phyloP scores from a whole-genome alignment of 2,329 filamentous ascomycete species.

The Sclerotinia glacialis region DNA sequence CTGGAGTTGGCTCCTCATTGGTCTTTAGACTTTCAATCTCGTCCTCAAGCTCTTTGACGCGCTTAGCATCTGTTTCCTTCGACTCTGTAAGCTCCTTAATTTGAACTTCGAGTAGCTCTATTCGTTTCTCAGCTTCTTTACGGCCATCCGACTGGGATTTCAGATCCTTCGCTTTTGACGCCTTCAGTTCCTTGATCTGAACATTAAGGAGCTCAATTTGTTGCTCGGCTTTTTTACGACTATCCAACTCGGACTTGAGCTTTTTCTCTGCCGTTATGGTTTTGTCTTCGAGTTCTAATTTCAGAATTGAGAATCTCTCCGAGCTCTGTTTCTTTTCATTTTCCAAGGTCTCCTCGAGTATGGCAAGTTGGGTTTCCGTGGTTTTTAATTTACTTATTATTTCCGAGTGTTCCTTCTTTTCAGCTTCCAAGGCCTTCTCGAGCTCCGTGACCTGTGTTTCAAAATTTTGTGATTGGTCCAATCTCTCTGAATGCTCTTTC shows the following conservation, averaged over 20 bases:
- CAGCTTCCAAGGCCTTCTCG: constrained; percentile 29
- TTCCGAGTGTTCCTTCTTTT: constrained; percentile 27
- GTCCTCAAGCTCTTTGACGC: constrained; percentile 32
- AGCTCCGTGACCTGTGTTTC: constrained; percentile 32
- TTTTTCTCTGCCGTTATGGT: constrained; percentile 25
- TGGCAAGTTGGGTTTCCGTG: constrained; percentile 28
- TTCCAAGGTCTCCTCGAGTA: constrained; percentile 27
- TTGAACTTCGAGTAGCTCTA: constrained; percentile 28
- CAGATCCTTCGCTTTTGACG: constrained; percentile 26
- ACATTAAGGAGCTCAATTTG: constrained; percentile 26
- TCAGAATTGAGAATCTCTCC: constrained; percentile 30
- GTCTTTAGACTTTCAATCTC: constrained; percentile 29
- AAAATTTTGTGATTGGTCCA: constrained; percentile 29
- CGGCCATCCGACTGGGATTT: constrained; percentile 28
- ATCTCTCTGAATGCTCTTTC: constrained; percentile 19
- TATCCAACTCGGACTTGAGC: constrained; percentile 28
- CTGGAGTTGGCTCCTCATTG: constrained; percentile 23
- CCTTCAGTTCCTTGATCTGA: constrained; percentile 33
- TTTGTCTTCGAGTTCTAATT: constrained; percentile 28
- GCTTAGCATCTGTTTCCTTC: constrained; percentile 27
- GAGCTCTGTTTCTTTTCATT: constrained; percentile 25
- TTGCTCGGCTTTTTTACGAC: constrained; percentile 29
- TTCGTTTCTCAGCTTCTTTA: constrained; percentile 28
- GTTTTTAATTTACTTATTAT: constrained; percentile 11
- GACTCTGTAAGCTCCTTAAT: constrained; percentile 32